These are phyloP conservation scores for Hyphodiscus sp. DNA, from an alignment of 2,329 filamentous ascomycete species.

Conservation along the genomic window DNA sequence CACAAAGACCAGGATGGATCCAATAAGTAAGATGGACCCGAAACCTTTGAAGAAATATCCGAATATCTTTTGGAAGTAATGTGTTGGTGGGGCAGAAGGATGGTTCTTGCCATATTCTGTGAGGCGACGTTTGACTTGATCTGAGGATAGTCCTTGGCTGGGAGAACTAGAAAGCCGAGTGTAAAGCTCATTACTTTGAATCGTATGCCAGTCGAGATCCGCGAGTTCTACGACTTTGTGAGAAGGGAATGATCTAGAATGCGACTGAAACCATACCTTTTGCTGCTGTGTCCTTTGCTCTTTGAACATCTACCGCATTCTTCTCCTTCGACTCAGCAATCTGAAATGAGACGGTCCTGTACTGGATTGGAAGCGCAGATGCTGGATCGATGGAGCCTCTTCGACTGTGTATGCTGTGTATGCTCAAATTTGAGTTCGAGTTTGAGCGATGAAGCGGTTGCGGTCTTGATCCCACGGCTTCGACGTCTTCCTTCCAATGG, in stretches of 20 bases:
- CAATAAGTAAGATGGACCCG: constrained; percentile 62
- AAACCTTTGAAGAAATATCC: constrained; percentile 76
- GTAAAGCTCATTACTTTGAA: constrained; percentile 51
- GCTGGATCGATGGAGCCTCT: constrained; percentile 34
- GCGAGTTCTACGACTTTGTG: constrained; percentile 45
- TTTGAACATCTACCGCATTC: constrained; percentile 34
- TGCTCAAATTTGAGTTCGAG: constrained; percentile 26
- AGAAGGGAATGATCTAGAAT: background rate
- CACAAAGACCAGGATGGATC: constrained; percentile 66
- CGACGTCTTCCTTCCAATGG: constrained; percentile 23
- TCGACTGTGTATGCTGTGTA: constrained; percentile 24
- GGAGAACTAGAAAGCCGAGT: constrained; percentile 51
- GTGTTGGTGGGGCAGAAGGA: constrained; percentile 58
- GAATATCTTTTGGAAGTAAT: constrained; percentile 49
- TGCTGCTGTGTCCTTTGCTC: constrained; percentile 38
- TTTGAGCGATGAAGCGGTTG: constrained; percentile 19
- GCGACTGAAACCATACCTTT: constrained; percentile 32
- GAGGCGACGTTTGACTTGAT: constrained; percentile 48
- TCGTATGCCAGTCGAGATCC: constrained; percentile 61
- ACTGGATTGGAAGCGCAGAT: constrained; percentile 45
- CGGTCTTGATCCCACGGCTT: constrained; percentile 13
- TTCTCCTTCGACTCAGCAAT: constrained; percentile 49
- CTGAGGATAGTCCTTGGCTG: constrained; percentile 50
- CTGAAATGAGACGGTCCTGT: constrained; percentile 49
- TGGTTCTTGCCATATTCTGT: constrained; percentile 60